These are phyloP conservation scores for Tetrapisispora iriomotensis DNA, from an alignment of 805 yeast genomes.

Conservation along the genomic window DNA sequence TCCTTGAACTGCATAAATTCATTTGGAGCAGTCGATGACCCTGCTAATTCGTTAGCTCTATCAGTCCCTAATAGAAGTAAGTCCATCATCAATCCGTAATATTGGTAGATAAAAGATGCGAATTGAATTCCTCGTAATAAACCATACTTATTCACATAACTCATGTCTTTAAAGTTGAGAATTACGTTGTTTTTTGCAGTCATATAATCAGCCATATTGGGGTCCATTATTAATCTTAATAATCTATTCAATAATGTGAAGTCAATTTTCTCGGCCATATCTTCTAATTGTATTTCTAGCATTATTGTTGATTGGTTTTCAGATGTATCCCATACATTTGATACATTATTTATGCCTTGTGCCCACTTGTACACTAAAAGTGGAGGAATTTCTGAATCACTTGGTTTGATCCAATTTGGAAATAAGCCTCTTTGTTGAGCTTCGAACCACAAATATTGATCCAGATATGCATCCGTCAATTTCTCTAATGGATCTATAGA, in stretches of 20 bases:
- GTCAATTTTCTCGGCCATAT: constrained; percentile 78
- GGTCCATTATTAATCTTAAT: constrained; percentile 71
- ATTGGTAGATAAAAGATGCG: constrained; percentile 81
- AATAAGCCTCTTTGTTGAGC: constrained; percentile 78
- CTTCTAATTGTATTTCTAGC: constrained; percentile 64
- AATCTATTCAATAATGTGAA: constrained; percentile 77
- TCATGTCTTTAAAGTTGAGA: constrained; percentile 87
- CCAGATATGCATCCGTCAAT: constrained; percentile 91
- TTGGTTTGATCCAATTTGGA: constrained; percentile 95
- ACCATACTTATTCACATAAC: constrained; percentile 82
- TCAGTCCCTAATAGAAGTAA: constrained; percentile 74
- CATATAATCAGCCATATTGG: constrained; percentile 88
- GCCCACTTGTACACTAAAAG: constrained; percentile 87
- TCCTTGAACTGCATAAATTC: constrained; percentile 66
- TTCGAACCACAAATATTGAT: constrained; percentile 94
- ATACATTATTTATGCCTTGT: constrained; percentile 75
- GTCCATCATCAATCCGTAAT: constrained; percentile 80
- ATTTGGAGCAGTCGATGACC: constrained; percentile 60
- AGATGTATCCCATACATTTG: constrained; percentile 67
- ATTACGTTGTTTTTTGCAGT: constrained; percentile 82
- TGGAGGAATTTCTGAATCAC: constrained; percentile 90
- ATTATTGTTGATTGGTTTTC: constrained; percentile 74
- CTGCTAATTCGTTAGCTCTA: constrained; percentile 81
- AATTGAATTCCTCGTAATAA: constrained; percentile 82
- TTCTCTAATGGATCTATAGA: constrained; percentile 87